Conservation (phyloP, 495 filamentous ascomycete genomes). For the Talaromyces stipitatus region DNA sequence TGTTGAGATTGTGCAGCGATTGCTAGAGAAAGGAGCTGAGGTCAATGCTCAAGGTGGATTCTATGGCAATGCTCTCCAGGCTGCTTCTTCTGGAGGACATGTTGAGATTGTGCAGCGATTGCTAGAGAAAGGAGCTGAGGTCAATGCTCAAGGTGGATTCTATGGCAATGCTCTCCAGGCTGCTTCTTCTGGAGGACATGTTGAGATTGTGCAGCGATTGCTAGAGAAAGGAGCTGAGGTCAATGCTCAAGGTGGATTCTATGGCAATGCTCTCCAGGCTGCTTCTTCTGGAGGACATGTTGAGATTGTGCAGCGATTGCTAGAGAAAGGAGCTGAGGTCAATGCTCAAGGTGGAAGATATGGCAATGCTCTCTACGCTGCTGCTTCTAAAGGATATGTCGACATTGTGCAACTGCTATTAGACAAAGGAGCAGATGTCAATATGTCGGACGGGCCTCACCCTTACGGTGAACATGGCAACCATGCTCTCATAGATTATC, state of each 20-base stretch:
- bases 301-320: too few relatives aligned
- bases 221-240: slow-evolving; percentile 13
- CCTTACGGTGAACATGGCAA: too few relatives aligned
- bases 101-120: slow-evolving; percentile 14
- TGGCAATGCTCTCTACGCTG: too few relatives aligned
- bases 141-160: slow-evolving; percentile 15
- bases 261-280: slow-evolving; percentile 18
- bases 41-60: slow-evolving; percentile 9
- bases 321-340: too few relatives aligned
- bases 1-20: neutral
- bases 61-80: slow-evolving; percentile 11
- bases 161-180: slow-evolving; percentile 13
- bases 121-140: slow-evolving; percentile 14
- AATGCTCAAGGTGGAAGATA: neutral
- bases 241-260: slow-evolving; percentile 10
- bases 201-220: slow-evolving; percentile 12
- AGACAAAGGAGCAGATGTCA: too few relatives aligned
- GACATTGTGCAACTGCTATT: too few relatives aligned
- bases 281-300: too few relatives aligned
- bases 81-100: slow-evolving; percentile 11
- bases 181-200: slow-evolving; percentile 9
- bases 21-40: slow-evolving; percentile 3
- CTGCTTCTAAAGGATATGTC: too few relatives aligned
- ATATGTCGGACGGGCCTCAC: too few relatives aligned
- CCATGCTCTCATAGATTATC: too few relatives aligned